Conservation (phyloP, 2,329 filamentous ascomycete species). For the Ophiostoma novo-ulmi region DNA sequence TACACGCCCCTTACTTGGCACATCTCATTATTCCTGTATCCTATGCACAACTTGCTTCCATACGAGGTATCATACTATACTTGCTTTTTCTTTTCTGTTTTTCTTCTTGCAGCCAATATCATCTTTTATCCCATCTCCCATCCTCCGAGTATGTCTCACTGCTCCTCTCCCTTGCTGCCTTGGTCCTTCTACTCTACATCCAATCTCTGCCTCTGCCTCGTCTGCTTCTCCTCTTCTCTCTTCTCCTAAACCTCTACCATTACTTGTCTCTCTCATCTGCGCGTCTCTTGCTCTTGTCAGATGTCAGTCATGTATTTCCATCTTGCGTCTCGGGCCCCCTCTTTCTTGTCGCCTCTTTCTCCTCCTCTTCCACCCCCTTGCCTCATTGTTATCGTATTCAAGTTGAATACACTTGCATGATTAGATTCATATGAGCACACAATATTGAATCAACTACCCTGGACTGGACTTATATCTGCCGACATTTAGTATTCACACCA, state of each 20-base stretch:
- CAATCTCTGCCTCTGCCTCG: not conserved
- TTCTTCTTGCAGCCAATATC: not conserved
- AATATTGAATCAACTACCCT: not conserved
- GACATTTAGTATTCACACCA: not conserved
- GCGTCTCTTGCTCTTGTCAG: not conserved
- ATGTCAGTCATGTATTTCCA: not conserved
- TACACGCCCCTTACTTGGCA: not conserved
- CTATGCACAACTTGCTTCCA: not conserved
- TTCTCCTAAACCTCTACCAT: not conserved
- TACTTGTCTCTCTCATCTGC: not conserved
- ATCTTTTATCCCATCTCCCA: not conserved
- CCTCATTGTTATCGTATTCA: not conserved
- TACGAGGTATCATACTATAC: not conserved
- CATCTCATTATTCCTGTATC: not conserved
- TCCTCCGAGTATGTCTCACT: slow-evolving; percentile 3
- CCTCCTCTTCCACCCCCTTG: not conserved
- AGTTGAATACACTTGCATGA: not conserved
- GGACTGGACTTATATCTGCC: not conserved
- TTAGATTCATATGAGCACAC: not conserved
- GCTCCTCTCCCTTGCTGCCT: not conserved
- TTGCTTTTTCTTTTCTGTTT: not conserved
- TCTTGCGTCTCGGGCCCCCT: not conserved
- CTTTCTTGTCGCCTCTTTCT: not conserved
- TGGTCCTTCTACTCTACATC: not conserved
- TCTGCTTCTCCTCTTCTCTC: not conserved